Evolutionary conservation across 768 basidiomycete genomes (phyloP), one percentile per base, ranked within the genome.

Genomic region (Cubamyces sp.): DNA sequence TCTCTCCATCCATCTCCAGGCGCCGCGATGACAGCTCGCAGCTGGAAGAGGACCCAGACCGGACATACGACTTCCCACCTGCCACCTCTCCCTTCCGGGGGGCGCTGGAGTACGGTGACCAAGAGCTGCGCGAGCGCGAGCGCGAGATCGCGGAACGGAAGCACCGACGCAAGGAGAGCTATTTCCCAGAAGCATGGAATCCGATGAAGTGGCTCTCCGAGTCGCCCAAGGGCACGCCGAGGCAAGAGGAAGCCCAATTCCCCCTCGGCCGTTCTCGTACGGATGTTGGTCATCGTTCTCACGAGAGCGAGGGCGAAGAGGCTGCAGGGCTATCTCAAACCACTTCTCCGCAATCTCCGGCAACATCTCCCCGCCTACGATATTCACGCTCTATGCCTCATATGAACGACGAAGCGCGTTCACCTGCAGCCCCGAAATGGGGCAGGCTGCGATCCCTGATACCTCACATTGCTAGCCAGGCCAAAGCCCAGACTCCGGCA

Each of bases 381-480:
- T 70, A 69, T 12, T 72, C 77, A 14, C 68, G 71, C 40, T 74
- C 77, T 12, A 64, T 72, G 58, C 64, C 73, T 14, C 70, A 71
- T 52, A 71, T 66, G 37, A 21, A 57, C 40, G 9, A 26, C 41
- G 59, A 66, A 25, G 48, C 28, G 14, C 70, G 41, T 40, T 62
- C 61, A 15, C 47, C 54, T 54, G 60, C 69, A 28, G 66, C 74
- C 28, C 71, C 67, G 3, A 84, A 79, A 63, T 93, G 91, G 91
- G 75, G 78, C 42, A 82, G 83, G 52, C 72, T 93, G 28, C 87
- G 87, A 37, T 84, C 87, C 12, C 75, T 92, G 37, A 68, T 93
- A 15, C 88, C 91, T 15, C 78, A 81, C 28, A 75, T 89, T 53
- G 77, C 75, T 41, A 67, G 66, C 69, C 68, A 77, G 72, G 54